Evolutionary conservation across 164 flowering plant genomes (phyloP), one percentile per base, ranked within the genome.

Genomic region (Chimonanthus salicifolius): DNA sequence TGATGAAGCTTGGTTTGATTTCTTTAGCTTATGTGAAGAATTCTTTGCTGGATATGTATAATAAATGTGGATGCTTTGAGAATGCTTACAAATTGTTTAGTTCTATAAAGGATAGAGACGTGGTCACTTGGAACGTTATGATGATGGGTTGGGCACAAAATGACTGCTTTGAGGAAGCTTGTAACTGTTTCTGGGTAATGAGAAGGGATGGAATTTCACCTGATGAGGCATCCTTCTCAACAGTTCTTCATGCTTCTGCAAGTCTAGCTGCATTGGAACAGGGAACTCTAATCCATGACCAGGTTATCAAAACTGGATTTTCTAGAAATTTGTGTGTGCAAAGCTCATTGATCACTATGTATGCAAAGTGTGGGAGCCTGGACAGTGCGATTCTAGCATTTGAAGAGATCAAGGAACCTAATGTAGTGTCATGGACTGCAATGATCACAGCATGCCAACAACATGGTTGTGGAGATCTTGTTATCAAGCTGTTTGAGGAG

Each of bases 321-420:
- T 62, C 21, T 11, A 69, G n/a, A n/a, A 83, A 83, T 76, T 46
- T 66, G 3, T 81, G 82, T 67, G 77, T 89, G 15, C 20, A 78
- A 3, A 83, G 87, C 77, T 80, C 93, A 3, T 76, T 89, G 81
- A 77, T 88, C 67, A 83, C 87, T 5, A 84, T 88, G 90, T 87
- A 89, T 68, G 83, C 86, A 20, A 91, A 85, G 80, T 86, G 89
- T 73, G 93, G 90, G 67, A 83, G 85, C 77, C 75, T 91, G 84
- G 47, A 49, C 44, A 84, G 83, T 74, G 87, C 78, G 44, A 47
- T 8, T 15, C 62, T 54, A 58, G 87, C 80, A 46, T 90, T 89
- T 78, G 67, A 78, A 44, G 88, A 83, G 78, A 84, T 75, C 45
- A 78, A 76, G 67, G 77, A 81, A 62, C 79, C 47, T 8, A 88